Base-by-base conservation (phyloP, 2,329 filamentous ascomycete species). In the Verticillium albo-atrum region DNA sequence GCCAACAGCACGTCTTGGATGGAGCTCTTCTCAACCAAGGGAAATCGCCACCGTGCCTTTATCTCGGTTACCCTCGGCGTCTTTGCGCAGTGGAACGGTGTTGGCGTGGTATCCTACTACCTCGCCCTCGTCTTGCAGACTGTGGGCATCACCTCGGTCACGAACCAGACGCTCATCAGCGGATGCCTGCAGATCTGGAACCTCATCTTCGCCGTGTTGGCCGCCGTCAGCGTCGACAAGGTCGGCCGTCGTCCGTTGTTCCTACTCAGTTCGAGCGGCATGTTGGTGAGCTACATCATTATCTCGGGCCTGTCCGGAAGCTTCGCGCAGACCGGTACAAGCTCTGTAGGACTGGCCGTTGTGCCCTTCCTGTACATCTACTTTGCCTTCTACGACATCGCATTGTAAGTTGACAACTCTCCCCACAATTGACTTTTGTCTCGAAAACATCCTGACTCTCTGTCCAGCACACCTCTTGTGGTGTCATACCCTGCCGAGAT, bases 301-400 rank as follows among this genome's bases (percentile, higher is more conserved):
- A 72, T 77, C 64, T 79, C 77, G 0, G 74, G 72, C 35, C 71
- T 74, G 56, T 74, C 69, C 12, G 76, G 68, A 6, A 64, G 70
- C 14, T 77, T 73, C 60, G 70, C 69, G 25, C 64, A 70, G 28
- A 67, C 61, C 17, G 64, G 68, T n/a, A 68, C 66, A 47, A 61
- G 68, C 7, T 64, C 63, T 14, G 72, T 70, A 5, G 76, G 72
- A 28, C 66, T 68, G 7, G 74, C 72, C 1, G 72, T 76, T 0
- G 68, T 80, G 6, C 73, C 73, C 0, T 74, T 79, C 66, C 71
- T 78, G 30, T 78, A 76, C 65, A 68, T 79, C 54, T 79, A 73
- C 68, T 75, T 73, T 58, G 71, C 70, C 25, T 72, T 70, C 59
- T 63, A 63, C 35, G 61, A 63, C 28, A 56, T 63, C 0, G 61